A percentile compares a stretch with the other conserved stretches of the same genome.
These are phyloP conservation scores for Malus hybrid DNA, from an alignment of 331 rosid species.

Conservation along the genomic window DNA sequence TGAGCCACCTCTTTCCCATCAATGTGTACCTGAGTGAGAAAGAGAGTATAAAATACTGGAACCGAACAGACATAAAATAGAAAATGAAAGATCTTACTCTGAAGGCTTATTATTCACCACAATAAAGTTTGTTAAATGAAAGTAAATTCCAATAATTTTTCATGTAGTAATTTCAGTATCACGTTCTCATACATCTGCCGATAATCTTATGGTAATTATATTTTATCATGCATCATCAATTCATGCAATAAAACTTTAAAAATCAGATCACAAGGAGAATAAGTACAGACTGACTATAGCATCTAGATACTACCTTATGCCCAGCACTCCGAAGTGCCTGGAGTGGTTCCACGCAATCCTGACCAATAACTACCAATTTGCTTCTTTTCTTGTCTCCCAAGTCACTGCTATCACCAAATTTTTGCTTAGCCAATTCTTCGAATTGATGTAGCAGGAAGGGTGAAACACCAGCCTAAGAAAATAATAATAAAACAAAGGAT, in stretches of 20 bases:
- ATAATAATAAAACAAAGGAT: neutral
- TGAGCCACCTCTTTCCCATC: constrained; percentile 40
- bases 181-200: neutral
- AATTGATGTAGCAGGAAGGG: constrained; percentile 77
- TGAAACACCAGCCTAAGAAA: constrained; percentile 72
- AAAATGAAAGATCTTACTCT: neutral
- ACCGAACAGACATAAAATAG: neutral
- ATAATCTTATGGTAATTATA: neutral
- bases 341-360: constrained; percentile 82
- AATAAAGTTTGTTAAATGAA: neutral
- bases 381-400: constrained; percentile 47
- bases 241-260: neutral
- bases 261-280: neutral
- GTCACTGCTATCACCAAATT: constrained; percentile 27
- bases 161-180: neutral
- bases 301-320: constrained; percentile 51
- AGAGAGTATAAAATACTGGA: neutral
- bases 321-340: constrained; percentile 75
- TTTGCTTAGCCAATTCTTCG: constrained; percentile 66
- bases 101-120: neutral
- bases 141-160: neutral
- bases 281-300: neutral
- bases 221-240: neutral
- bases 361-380: constrained; percentile 78
- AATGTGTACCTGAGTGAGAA: constrained; percentile 57